phyloP scores from a whole-genome alignment of 2,329 filamentous ascomycete genomes.

The Cercospora zeae-maydis region DNA sequence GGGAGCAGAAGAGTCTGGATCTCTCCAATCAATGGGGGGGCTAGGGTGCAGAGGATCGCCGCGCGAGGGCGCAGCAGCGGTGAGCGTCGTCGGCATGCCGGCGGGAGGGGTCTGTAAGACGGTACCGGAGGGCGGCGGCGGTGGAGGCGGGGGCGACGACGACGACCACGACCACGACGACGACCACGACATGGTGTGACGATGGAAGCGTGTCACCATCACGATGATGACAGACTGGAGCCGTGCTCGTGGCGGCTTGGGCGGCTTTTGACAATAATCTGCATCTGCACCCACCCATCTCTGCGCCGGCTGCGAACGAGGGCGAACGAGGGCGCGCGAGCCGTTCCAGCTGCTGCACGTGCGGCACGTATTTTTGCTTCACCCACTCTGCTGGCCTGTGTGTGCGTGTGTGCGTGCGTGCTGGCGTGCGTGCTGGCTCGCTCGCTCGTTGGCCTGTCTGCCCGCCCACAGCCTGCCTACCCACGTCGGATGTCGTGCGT shows the following conservation, averaged over 20 bases:
- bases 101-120: not conserved
- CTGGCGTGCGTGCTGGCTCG: too few relatives aligned
- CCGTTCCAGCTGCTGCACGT: not conserved
- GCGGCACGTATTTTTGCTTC: too few relatives aligned
- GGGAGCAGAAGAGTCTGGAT: not conserved
- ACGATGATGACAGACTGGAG: too few relatives aligned
- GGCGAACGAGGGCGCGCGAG: not conserved
- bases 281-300: too few relatives aligned
- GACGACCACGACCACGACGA: too few relatives aligned
- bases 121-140: not conserved
- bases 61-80: slow-evolving; percentile 1
- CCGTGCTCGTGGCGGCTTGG: not conserved
- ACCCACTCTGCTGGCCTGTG: not conserved
- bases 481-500: not conserved
- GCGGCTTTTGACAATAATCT: slow-evolving; percentile 5
- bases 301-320: not conserved
- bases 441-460: too few relatives aligned
- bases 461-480: too few relatives aligned
- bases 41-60: slow-evolving; percentile 3
- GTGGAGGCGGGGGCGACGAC: not conserved
- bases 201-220: too few relatives aligned
- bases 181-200: too few relatives aligned
- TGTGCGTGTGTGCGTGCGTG: not conserved
- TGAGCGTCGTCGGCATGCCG: not conserved
- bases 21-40: not conserved